Evolutionary conservation across 1,284 basidiomycete species (phyloP), one percentile per base, ranked within the genome.

Genomic region (Apiotrichum mycotoxinovorans): DNA sequence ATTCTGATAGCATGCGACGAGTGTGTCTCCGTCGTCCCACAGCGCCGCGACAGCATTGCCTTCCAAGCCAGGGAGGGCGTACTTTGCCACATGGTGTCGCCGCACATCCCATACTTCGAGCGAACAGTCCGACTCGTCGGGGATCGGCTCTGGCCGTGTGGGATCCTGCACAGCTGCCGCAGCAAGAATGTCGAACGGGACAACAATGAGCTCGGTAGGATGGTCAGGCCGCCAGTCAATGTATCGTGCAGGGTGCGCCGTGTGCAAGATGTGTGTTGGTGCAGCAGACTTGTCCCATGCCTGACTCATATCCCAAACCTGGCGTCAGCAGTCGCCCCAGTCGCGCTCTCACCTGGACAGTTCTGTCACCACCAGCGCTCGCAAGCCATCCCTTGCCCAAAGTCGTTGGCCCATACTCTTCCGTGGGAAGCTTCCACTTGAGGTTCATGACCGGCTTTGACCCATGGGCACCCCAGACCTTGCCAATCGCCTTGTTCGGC

Each of bases 61-160:
- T 52, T 71, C 71, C 26, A 60, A 35, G 30, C 63, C 53, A 18
- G 46, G 61, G 7, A 92, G 80, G 1, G 83, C 81, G 84, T 91
- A 93, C 73, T 93, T 93, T 7, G 88, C 85, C 45, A 93, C 81
- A 80, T 87, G 87, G 4, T 85, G 83, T 37, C 90, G 79, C 40
- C 90, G 80, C 1, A 90, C 88, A 69, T 94, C 91, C 91, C 91
- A 94, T 20, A 93, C 85, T 68, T 93, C 89, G 23, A 92, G 80
- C 0, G 77, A 50, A 56, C 30, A 35, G 62, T 76, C 69, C 47
- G 69, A 61, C 56, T 70, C 63, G 52, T 69, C 51, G 3, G 60
- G 48, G 2, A 59, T 41, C 9, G 45, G 26, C 10, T 60, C 60
- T 12, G 50, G 55, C 20, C 26, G 30, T n/a, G 18, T 20, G 9